Conservation (phyloP, 1,139 yeast genomes). For the Candida smagusa region DNA sequence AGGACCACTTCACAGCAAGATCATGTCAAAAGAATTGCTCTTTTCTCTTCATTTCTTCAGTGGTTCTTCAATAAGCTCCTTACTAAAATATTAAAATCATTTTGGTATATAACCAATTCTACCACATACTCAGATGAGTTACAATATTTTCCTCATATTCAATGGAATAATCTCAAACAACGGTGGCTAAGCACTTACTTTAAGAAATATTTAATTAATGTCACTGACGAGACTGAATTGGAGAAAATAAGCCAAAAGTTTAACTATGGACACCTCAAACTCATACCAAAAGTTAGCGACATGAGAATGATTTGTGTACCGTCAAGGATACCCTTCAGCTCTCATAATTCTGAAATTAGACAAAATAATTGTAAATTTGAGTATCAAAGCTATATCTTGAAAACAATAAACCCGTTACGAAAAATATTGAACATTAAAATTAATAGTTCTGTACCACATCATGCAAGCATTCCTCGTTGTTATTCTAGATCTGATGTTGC, state of each 20-base stretch:
- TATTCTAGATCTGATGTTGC: constrained; percentile 28
- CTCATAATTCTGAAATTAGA: constrained; percentile 4
- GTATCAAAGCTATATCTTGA: constrained; percentile 22
- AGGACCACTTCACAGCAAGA: constrained; percentile 36
- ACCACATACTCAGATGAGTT: constrained; percentile 31
- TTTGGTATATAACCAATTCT: constrained; percentile 68
- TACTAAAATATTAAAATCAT: constrained; percentile 45
- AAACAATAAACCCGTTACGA: constrained; percentile 34
- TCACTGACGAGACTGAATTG: neutral
- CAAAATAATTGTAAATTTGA: constrained; percentile 13
- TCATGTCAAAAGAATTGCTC: constrained; percentile 22
- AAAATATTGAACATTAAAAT: constrained; percentile 13
- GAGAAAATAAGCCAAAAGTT: constrained; percentile 11
- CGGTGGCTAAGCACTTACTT: constrained; percentile 42
- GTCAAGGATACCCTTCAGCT: constrained; percentile 17
- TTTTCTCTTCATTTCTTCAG: constrained; percentile 40
- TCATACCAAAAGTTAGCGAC: constrained; percentile 56
- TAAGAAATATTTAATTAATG: constrained; percentile 21
- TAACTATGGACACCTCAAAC: constrained; percentile 35
- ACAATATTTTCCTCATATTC: constrained; percentile 54
- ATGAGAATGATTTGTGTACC: constrained; percentile 65
- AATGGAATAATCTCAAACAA: constrained; percentile 51
- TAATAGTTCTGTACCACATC: neutral
- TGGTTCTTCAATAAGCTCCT: constrained; percentile 61
- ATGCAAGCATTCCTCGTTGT: constrained; percentile 18